A percentile compares a stretch with the other conserved stretches of the same genome.
Evolutionary conservation across 345 rosid species (phyloP).

Genomic region (Excoecaria agallocha): DNA sequence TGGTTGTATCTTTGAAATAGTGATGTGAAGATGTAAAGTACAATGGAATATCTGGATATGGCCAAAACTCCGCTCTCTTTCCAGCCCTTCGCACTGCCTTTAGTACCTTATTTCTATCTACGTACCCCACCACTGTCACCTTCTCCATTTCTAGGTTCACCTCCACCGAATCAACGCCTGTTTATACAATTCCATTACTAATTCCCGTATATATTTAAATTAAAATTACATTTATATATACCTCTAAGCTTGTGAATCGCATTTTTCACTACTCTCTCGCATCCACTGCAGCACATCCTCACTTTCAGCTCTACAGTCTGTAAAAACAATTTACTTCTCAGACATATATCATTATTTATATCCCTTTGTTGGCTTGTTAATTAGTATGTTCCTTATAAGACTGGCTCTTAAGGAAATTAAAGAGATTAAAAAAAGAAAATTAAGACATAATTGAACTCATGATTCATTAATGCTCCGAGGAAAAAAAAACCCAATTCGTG

Average conservation of each 20-base stretch:
- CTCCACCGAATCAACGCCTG: constrained; percentile 82
- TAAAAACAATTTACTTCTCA: neutral
- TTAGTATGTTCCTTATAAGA: no score
- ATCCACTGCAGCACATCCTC: constrained; percentile 93
- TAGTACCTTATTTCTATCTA: constrained; percentile 81
- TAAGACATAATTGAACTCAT: no score
- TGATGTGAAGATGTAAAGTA: constrained; percentile 64
- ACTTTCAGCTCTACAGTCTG: constrained; percentile 96
- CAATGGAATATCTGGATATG: constrained; percentile 74
- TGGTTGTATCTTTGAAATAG: constrained; percentile 74
- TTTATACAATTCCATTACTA: neutral
- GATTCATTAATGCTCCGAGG: no score
- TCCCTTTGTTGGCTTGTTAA: no score
- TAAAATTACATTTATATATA: constrained; percentile 5
- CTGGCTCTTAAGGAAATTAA: no score
- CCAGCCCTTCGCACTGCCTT: constrained; percentile 79
- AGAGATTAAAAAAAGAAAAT: no score
- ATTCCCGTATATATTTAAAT: no score
- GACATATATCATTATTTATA: no score
- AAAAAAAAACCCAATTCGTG: no score
- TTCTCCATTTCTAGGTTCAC: constrained; percentile 65
- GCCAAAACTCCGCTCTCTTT: constrained; percentile 97
- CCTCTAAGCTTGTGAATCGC: constrained; percentile 87
- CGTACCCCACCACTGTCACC: constrained; percentile 80
- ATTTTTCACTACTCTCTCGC: constrained; percentile 82